These are phyloP conservation scores for Laguncularia racemosa DNA, from an alignment of 345 rosid species.

Conservation along the genomic window DNA sequence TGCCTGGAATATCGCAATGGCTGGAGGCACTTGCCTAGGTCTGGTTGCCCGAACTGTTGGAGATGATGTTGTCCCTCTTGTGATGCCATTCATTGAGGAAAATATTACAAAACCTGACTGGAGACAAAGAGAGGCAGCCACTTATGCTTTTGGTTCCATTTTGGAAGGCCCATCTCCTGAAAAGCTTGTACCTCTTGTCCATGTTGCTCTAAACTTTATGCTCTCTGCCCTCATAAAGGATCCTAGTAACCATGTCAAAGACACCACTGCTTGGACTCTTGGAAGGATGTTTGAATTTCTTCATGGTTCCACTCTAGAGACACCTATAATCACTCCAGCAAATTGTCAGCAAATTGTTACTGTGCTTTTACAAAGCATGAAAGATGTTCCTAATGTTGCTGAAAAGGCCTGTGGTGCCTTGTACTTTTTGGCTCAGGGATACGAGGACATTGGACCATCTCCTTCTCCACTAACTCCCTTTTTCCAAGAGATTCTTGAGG, in stretches of 20 bases:
- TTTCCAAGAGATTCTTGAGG: constrained; percentile 39
- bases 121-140: constrained; percentile 44
- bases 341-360: constrained; percentile 43
- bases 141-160: constrained; percentile 45
- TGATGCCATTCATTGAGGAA: constrained; percentile 40
- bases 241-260: constrained; percentile 39
- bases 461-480: constrained; percentile 34
- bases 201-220: constrained; percentile 41
- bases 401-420: constrained; percentile 52
- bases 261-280: constrained; percentile 46
- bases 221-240: constrained; percentile 37
- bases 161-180: constrained; percentile 43
- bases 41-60: constrained; percentile 43
- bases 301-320: constrained; percentile 32
- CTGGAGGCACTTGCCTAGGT: constrained; percentile 43
- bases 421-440: constrained; percentile 41
- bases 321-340: constrained; percentile 33
- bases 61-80: constrained; percentile 36
- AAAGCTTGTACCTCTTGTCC: constrained; percentile 33
- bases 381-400: constrained; percentile 40
- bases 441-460: constrained; percentile 29
- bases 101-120: constrained; percentile 41
- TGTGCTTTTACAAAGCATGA: constrained; percentile 42
- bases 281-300: constrained; percentile 47
- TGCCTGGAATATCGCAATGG: constrained; percentile 47